phyloP scores from a whole-genome alignment of 163 green algal species.

The Scenedesmus sp. region DNA sequence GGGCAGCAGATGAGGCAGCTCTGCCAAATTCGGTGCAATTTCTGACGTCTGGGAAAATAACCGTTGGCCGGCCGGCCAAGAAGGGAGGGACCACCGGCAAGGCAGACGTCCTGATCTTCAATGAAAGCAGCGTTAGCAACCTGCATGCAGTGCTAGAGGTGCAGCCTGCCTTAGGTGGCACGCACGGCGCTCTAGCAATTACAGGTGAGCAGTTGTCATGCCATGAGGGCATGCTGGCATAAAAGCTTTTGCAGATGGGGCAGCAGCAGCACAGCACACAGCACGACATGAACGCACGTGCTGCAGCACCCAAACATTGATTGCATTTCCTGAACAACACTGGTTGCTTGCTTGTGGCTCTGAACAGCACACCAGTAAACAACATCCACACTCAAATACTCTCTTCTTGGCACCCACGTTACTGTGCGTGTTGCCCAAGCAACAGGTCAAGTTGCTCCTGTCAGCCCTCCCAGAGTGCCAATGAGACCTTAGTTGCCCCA shows the following conservation, averaged over 20 bases:
- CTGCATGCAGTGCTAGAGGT: conserved; percentile 32
- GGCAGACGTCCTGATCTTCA: conserved; percentile 46
- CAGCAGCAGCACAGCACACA: background rate
- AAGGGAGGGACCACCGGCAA: conserved; percentile 34
- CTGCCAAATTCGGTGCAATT: conserved; percentile 38
- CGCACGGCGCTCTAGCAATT: background rate
- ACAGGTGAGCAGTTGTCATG: conserved; percentile 7
- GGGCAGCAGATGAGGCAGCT: background rate
- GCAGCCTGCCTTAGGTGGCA: background rate
- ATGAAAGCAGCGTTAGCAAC: conserved; percentile 23
- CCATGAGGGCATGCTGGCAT: no score
- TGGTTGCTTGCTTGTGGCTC: background rate
- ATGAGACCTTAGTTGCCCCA: no score
- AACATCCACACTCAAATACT: no score
- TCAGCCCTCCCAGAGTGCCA: no score
- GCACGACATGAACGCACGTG: background rate
- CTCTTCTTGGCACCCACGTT: no score
- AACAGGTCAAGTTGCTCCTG: no score
- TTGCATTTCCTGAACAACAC: background rate
- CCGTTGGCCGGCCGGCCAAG: conserved; percentile 20
- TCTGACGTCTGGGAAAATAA: conserved; percentile 20
- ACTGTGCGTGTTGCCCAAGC: no score
- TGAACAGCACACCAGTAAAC: background rate
- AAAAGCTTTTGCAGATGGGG: background rate
- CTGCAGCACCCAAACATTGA: background rate